Conservation (phyloP, 2,329 filamentous ascomycete genomes). For the Saccharata proteae region DNA sequence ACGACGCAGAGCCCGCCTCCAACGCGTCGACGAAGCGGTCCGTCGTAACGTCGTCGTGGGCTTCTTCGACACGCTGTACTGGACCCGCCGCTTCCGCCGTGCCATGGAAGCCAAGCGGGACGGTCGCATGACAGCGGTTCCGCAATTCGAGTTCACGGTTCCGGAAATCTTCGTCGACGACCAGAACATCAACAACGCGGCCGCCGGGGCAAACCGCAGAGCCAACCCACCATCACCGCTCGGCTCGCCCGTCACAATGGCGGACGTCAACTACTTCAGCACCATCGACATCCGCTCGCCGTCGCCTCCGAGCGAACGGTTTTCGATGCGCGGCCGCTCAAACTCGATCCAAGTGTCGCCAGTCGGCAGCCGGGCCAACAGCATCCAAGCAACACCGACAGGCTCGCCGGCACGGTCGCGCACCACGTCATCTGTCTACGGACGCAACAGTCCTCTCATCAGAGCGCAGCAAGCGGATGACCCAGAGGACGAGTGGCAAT, state of each 20-base stretch:
- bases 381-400: constrained; percentile 25
- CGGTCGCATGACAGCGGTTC: constrained; percentile 65
- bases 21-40: constrained; percentile 90
- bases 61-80: constrained; percentile 92
- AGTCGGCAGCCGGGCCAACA: constrained; percentile 22
- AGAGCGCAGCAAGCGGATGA: constrained; percentile 1
- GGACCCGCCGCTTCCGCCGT: constrained; percentile 69
- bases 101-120: constrained; percentile 59
- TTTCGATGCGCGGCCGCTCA: constrained; percentile 18
- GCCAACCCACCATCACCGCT: constrained; percentile 19
- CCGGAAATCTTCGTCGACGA: constrained; percentile 88
- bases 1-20: constrained; percentile 74
- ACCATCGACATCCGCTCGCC: constrained; percentile 1
- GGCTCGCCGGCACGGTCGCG: constrained; percentile 7
- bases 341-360: constrained; percentile 29
- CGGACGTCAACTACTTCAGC: constrained; percentile 2
- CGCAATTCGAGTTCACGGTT: constrained; percentile 55
- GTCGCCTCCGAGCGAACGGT: background rate
- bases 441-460: background rate
- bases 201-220: constrained; percentile 22
- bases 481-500: constrained; percentile 28
- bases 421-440: background rate
- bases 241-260: background rate
- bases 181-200: constrained; percentile 42
- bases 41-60: constrained; percentile 80